Evolutionary conservation across 2,329 filamentous ascomycete genomes (phyloP).

Genomic region (Teratosphaeria pseudoeucalypti): DNA sequence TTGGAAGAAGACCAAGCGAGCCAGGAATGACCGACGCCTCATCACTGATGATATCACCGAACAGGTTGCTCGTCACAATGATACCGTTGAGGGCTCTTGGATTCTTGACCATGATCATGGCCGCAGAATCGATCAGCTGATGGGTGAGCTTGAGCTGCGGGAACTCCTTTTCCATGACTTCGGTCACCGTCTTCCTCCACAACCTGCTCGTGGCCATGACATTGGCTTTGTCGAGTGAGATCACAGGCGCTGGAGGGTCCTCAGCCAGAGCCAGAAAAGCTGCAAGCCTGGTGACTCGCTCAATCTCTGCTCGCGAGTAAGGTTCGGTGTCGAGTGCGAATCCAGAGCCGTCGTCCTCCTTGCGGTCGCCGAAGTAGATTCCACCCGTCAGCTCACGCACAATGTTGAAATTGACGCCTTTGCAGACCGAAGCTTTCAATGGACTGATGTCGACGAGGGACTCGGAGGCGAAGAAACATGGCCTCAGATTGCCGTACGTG

Average conservation of each 20-base stretch:
- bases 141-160: constrained; percentile 74
- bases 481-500: constrained; percentile 89
- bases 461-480: constrained; percentile 90
- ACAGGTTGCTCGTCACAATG: constrained; percentile 85
- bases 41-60: constrained; percentile 92
- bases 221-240: constrained; percentile 91
- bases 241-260: constrained; percentile 66
- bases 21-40: constrained; percentile 93
- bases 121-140: constrained; percentile 91
- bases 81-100: constrained; percentile 79
- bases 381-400: constrained; percentile 86
- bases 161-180: constrained; percentile 81
- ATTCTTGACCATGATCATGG: constrained; percentile 96
- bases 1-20: constrained; percentile 76
- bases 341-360: constrained; percentile 66
- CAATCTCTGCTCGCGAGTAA: constrained; percentile 75
- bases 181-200: constrained; percentile 78
- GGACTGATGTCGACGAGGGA: constrained; percentile 75
- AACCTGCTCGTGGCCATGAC: constrained; percentile 82
- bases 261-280: constrained; percentile 69
- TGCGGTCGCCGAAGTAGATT: constrained; percentile 89
- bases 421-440: constrained; percentile 74
- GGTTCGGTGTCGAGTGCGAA: constrained; percentile 75
- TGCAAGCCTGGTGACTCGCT: constrained; percentile 74
- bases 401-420: constrained; percentile 83